Conservation (phyloP, 2,329 filamentous ascomycete species). For the Diaporthe helianthi region DNA sequence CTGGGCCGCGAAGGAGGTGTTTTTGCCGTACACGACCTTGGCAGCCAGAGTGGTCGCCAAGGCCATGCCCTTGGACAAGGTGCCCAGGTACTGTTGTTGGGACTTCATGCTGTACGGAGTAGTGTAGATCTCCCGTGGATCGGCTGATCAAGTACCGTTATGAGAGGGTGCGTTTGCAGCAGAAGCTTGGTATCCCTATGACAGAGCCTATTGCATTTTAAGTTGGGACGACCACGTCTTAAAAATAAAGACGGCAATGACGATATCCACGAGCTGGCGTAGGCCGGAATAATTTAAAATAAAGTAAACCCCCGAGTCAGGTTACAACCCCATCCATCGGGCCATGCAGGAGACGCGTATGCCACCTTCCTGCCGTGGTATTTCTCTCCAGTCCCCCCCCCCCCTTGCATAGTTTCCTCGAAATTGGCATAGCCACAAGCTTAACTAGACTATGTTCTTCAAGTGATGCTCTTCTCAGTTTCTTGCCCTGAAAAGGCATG, state of each 20-base stretch:
- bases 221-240: constrained; percentile 5
- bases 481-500: constrained; percentile 6
- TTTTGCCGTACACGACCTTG: constrained; percentile 2
- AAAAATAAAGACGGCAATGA: background rate
- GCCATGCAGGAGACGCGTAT: constrained; percentile 12
- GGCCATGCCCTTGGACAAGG: constrained; percentile 8
- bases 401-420: background rate
- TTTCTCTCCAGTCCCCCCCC: background rate
- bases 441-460: background rate
- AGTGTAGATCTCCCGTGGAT: constrained; percentile 7
- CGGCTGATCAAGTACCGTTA: too few species aligned
- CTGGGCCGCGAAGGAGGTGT: constrained; percentile 27
- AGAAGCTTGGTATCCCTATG: constrained; percentile 6
- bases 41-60: constrained; percentile 2
- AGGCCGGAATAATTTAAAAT: constrained; percentile 7
- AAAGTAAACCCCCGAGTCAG: background rate
- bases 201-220: background rate
- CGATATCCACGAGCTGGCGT: constrained; percentile 13
- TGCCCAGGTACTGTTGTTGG: constrained; percentile 6
- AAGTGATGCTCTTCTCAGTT: background rate
- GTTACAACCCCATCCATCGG: too few species aligned
- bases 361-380: background rate
- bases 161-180: background rate
- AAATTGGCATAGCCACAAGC: background rate
- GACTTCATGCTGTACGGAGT: too few species aligned